A percentile compares a stretch with the other conserved stretches of the same genome.
phyloP scores from a whole-genome alignment of 2,329 filamentous ascomycete genomes.

The Microdochium nivale region DNA sequence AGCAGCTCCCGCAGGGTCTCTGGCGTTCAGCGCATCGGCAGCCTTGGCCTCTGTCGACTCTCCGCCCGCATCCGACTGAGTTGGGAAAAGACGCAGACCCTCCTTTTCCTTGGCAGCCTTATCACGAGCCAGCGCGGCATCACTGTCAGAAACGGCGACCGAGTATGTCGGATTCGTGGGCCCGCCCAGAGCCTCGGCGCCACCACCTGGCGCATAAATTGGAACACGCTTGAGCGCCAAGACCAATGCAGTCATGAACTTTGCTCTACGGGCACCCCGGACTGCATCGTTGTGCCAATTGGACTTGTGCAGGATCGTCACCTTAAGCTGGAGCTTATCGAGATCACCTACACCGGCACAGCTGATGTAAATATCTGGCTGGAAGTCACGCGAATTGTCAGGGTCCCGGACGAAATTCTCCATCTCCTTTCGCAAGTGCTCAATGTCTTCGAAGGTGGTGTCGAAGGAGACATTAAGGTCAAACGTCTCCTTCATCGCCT shows the following conservation, averaged over 20 bases:
- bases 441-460: conserved; percentile 82
- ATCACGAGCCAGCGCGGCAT: conserved; percentile 56
- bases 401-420: conserved; percentile 72
- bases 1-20: conserved; percentile 21
- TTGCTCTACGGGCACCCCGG: conserved; percentile 73
- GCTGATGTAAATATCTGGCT: conserved; percentile 71
- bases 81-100: conserved; percentile 48
- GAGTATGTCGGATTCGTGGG: conserved; percentile 74
- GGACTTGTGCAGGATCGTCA: conserved; percentile 86
- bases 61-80: conserved; percentile 8
- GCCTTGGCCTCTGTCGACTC: conserved; percentile 33
- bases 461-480: conserved; percentile 76
- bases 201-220: conserved; percentile 74
- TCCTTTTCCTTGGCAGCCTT: conserved; percentile 53
- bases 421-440: conserved; percentile 77
- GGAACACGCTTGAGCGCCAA: conserved; percentile 79
- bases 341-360: conserved; percentile 73
- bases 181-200: conserved; percentile 49
- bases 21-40: conserved; percentile 33
- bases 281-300: conserved; percentile 86
- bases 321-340: conserved; percentile 76
- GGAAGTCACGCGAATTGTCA: conserved; percentile 87
- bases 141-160: conserved; percentile 63
- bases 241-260: conserved; percentile 93
- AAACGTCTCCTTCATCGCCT: conserved; percentile 82